phyloP scores from a whole-genome alignment of 805 yeast species.

The Candida schatavii region DNA sequence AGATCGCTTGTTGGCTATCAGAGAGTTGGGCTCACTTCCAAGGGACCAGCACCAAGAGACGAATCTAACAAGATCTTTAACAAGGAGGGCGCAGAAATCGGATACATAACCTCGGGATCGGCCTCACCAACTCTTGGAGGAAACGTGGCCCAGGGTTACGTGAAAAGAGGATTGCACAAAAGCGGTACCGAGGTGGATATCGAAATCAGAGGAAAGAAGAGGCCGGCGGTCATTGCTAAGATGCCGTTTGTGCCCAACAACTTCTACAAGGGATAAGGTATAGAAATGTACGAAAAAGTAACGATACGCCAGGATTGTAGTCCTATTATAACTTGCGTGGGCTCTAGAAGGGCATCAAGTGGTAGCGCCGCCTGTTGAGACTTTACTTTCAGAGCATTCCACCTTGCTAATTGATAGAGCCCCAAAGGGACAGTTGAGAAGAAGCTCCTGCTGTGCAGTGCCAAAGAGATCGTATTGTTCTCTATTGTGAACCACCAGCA shows the following conservation, averaged over 20 bases:
- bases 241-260: conserved; percentile 81
- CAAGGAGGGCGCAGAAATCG: conserved; percentile 50
- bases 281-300: background rate
- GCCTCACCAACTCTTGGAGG: conserved; percentile 60
- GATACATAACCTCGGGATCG: conserved; percentile 62
- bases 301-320: background rate
- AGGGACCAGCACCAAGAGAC: conserved; percentile 93
- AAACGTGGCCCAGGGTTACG: conserved; percentile 90
- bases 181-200: conserved; percentile 69
- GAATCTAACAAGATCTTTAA: conserved; percentile 57
- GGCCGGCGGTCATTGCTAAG: conserved; percentile 72
- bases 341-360: too few species aligned
- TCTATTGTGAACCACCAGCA: too few species aligned
- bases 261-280: conserved; percentile 52
- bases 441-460: too few species aligned
- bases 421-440: too few species aligned
- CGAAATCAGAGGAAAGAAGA: conserved; percentile 78
- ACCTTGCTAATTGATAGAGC: too few species aligned
- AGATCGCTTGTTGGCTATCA: conserved; percentile 51
- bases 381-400: too few species aligned
- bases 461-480: too few species aligned
- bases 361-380: too few species aligned
- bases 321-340: too few species aligned
- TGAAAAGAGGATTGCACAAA: conserved; percentile 68
- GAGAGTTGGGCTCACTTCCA: conserved; percentile 73